phyloP scores from a whole-genome alignment of 352 stramenopile species.

The Phytophthora foliorum region DNA sequence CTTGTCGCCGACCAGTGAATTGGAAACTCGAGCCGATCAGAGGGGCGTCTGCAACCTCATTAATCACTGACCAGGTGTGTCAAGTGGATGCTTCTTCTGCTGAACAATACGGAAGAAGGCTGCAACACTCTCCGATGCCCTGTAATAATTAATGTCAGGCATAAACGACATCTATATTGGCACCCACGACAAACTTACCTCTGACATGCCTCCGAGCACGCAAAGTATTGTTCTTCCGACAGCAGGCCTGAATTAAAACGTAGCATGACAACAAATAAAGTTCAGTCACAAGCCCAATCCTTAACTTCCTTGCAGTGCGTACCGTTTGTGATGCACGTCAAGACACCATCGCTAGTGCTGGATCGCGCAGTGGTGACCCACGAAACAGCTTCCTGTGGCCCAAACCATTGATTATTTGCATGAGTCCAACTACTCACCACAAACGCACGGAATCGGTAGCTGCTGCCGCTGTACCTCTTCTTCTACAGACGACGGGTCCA shows the following conservation, averaged over 20 bases:
- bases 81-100: conserved; percentile 72
- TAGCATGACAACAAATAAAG: not conserved
- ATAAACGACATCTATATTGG: conserved; percentile 4
- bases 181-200: conserved; percentile 42
- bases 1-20: not conserved
- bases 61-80: conserved; percentile 31
- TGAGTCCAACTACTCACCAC: not conserved
- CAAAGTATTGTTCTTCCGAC: conserved; percentile 87
- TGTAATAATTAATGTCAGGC: conserved; percentile 16
- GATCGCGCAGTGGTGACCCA: conserved; percentile 74
- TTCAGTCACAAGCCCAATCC: not conserved
- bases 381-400: conserved; percentile 58
- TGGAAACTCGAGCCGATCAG: conserved; percentile 6
- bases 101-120: conserved; percentile 84
- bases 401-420: conserved; percentile 1
- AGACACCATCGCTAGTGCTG: conserved; percentile 71
- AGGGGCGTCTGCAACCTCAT: not conserved
- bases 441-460: not conserved
- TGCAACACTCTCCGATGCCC: conserved; percentile 76
- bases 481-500: conserved; percentile 76
- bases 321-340: conserved; percentile 84
- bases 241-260: conserved; percentile 54
- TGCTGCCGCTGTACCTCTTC: conserved; percentile 64
- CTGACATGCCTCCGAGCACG: conserved; percentile 82
- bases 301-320: not conserved